Base-by-base conservation (phyloP, 352 stramenopile species). In the Pythium angustatum region DNA sequence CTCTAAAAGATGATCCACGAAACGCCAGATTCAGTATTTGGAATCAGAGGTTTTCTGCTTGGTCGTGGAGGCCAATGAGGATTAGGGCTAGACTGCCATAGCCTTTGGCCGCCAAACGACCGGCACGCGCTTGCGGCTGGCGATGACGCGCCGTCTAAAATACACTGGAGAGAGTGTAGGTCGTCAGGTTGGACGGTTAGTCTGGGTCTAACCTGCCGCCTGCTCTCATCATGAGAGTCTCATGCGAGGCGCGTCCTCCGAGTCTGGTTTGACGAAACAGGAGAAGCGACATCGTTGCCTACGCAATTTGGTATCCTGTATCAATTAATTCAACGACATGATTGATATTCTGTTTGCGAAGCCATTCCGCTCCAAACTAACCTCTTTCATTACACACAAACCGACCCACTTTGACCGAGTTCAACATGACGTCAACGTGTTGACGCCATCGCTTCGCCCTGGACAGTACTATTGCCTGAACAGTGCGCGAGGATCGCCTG, bases 401-500 rank as follows among this genome's bases (percentile, higher is more conserved):
- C n/a, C n/a, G n/a, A n/a, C n/a, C n/a, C n/a, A n/a, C n/a, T n/a
- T n/a, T n/a, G n/a, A n/a, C n/a, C n/a, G n/a, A 22, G 63, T 36
- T 44, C 50, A 52, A 73, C 55, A 55, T 80, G 12, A 76, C 56
- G 56, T 47, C 65, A 48, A 68, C 33, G 27, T 53, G 40, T 47
- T 47, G 40, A 47, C 40, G 40, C 40, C 6, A 47, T 27, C 40
- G n/a, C n/a, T n/a, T n/a, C n/a, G n/a, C n/a, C n/a, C n/a, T n/a
- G n/a, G n/a, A n/a, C n/a, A n/a, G n/a, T n/a, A n/a, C n/a, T n/a
- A n/a, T n/a, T n/a, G n/a, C n/a, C n/a, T n/a, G n/a, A n/a, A n/a
- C 44, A 36, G 44, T 79, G 70, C 22, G 31, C 50, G 0, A 74
- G 45, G 21, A 93, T 84, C 45, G 73, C 81, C 47, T 72, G 64